phyloP scores from a whole-genome alignment of 2,329 filamentous ascomycete genomes.

The Trichoderma sp. region DNA sequence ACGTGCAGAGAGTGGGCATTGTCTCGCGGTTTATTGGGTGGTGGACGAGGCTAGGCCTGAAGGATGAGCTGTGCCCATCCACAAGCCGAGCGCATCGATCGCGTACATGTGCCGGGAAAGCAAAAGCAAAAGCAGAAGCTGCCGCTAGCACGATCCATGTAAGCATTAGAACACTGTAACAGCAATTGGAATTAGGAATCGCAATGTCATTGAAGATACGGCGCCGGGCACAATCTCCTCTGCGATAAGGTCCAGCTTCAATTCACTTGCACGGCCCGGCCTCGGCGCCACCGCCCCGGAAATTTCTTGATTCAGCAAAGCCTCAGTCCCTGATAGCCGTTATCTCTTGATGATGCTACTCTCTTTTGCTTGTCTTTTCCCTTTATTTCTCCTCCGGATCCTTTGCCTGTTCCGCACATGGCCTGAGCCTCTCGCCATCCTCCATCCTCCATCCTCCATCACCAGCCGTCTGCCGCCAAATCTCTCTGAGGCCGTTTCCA shows the following conservation, averaged over 20 bases:
- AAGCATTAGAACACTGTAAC: not conserved
- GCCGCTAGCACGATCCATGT: not conserved
- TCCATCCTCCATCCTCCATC: not conserved
- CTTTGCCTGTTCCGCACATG: not conserved
- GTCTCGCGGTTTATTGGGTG: not conserved
- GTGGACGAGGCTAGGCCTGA: not conserved
- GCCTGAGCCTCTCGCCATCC: not conserved
- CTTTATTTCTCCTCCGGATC: not conserved
- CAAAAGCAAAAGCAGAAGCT: not conserved
- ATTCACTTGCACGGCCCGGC: constrained; percentile 11
- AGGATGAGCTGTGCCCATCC: not conserved
- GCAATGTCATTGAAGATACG: not conserved
- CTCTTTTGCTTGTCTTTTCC: not conserved
- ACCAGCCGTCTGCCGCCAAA: not conserved
- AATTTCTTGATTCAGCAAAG: constrained; percentile 20
- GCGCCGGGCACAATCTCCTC: not conserved
- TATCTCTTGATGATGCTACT: constrained; percentile 8
- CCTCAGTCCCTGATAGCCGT: constrained; percentile 12
- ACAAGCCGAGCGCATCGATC: constrained; percentile 5
- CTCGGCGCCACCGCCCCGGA: constrained; percentile 18
- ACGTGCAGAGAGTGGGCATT: constrained; percentile 9
- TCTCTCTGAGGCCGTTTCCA: not conserved
- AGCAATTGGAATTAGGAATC: not conserved
- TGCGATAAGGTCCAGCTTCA: not conserved
- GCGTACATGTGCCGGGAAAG: not conserved